These are phyloP conservation scores for Metahyphopichia silvanorum DNA, from an alignment of 805 yeast genomes.

Conservation along the genomic window DNA sequence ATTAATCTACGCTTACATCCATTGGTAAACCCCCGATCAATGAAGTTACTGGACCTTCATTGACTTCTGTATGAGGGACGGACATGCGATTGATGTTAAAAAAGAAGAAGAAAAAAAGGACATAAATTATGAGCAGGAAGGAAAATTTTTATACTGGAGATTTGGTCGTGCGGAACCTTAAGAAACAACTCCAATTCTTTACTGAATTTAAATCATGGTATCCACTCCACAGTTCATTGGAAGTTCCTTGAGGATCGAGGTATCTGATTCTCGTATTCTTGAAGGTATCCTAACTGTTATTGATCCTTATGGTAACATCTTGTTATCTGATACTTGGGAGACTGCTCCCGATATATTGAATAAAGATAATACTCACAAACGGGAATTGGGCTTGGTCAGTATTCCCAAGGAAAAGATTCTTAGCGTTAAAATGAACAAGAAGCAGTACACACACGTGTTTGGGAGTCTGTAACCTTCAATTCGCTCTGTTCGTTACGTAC, in stretches of 20 bases:
- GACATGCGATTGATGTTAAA: slow-evolving; percentile 37
- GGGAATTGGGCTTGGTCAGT: slow-evolving; percentile 54
- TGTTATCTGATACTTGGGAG: slow-evolving; percentile 33
- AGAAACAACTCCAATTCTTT: background rate
- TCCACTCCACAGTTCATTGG: slow-evolving; percentile 29
- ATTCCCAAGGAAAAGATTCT: no score
- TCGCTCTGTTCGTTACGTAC: no score
- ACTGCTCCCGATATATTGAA: slow-evolving; percentile 25
- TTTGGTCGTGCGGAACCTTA: no score
- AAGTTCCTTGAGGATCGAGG: slow-evolving; percentile 19
- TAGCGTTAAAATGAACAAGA: no score
- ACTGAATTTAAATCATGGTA: background rate
- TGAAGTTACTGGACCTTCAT: no score
- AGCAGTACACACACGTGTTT: no score
- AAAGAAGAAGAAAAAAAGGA: no score
- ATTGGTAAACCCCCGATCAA: slow-evolving; percentile 27
- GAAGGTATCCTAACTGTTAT: slow-evolving; percentile 38
- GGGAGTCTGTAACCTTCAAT: no score
- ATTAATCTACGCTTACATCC: slow-evolving; percentile 37
- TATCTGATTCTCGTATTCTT: slow-evolving; percentile 29
- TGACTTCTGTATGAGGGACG: slow-evolving; percentile 29
- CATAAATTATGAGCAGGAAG: no score
- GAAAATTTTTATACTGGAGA: no score
- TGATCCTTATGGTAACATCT: slow-evolving; percentile 42
- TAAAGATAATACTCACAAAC: slow-evolving; percentile 15